These are phyloP conservation scores for Ophiostoma australiae DNA, from an alignment of 2,329 filamentous ascomycete species.

Conservation along the genomic window DNA sequence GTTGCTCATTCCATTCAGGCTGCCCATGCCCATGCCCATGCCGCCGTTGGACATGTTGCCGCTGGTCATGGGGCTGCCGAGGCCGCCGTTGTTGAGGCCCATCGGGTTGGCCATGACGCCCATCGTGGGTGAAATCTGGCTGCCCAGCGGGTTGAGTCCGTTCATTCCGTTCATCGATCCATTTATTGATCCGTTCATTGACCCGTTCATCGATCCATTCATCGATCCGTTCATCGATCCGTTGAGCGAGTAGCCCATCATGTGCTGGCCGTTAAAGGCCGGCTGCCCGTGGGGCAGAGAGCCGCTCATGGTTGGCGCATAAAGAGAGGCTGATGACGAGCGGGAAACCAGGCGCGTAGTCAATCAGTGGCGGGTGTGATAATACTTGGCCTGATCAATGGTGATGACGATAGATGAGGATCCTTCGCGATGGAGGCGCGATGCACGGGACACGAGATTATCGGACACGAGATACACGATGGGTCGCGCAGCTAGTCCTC, in stretches of 20 bases:
- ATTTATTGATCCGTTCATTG: slow-evolving; percentile 4
- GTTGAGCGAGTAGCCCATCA: slow-evolving; percentile 26
- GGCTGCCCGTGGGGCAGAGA: slow-evolving; percentile 39
- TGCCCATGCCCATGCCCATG: slow-evolving; percentile 13
- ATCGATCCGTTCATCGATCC: slow-evolving; percentile 7
- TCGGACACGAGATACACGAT: slow-evolving; percentile 11
- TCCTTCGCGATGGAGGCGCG: slow-evolving; percentile 13
- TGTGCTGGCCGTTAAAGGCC: slow-evolving; percentile 38
- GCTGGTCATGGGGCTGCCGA: slow-evolving; percentile 17
- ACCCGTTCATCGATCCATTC: slow-evolving; percentile 8
- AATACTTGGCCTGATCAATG: not conserved
- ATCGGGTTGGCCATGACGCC: slow-evolving; percentile 14
- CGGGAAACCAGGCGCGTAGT: not conserved
- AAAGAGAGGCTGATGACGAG: slow-evolving; percentile 19
- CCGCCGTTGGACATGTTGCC: slow-evolving; percentile 9
- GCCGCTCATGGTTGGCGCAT: slow-evolving; percentile 39
- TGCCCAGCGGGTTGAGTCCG: slow-evolving; percentile 6
- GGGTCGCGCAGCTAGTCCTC: slow-evolving; percentile 3
- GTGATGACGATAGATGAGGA: not conserved
- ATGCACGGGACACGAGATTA: slow-evolving; percentile 9
- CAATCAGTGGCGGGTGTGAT: not conserved
- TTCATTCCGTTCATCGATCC: slow-evolving; percentile 7
- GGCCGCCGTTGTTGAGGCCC: slow-evolving; percentile 14
- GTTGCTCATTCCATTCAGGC: not conserved
- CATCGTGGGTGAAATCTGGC: slow-evolving; percentile 22